phyloP scores from a whole-genome alignment of 305 asterid genomes.

The Euphrasia arctica region DNA sequence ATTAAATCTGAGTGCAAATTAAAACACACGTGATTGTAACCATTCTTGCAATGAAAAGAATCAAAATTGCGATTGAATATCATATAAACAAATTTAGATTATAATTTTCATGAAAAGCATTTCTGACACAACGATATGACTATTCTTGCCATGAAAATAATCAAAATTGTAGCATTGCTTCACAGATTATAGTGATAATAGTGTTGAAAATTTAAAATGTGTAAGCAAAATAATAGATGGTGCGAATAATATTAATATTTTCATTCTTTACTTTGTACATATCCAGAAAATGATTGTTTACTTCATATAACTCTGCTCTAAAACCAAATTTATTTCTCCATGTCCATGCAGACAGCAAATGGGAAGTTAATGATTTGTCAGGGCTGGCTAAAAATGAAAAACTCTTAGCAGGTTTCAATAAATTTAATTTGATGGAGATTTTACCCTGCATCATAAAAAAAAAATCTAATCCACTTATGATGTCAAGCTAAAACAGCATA shows the following conservation, averaged over 20 bases:
- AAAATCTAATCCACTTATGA: neutral
- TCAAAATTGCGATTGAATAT: no score
- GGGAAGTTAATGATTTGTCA: neutral
- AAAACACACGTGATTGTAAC: no score
- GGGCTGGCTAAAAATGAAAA: neutral
- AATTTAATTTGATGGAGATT: neutral
- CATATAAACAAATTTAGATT: no score
- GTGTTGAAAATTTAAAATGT: neutral
- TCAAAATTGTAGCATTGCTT: neutral
- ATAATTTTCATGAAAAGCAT: neutral
- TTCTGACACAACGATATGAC: conserved; percentile 19
- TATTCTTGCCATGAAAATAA: conserved; percentile 7
- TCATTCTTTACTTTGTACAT: neutral
- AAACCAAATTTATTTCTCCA: neutral
- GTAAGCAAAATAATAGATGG: neutral
- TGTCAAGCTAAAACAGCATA: neutral
- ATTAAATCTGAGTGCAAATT: no score
- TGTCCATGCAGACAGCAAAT: neutral
- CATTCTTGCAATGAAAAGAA: no score
- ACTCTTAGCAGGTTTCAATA: neutral
- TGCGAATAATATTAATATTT: neutral
- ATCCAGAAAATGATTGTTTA: neutral
- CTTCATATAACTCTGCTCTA: neutral
- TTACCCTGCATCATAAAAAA: neutral
- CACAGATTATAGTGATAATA: neutral